Evolutionary conservation across 169 alveolate genomes (phyloP).

Genomic region (Plasmodium sp.): DNA sequence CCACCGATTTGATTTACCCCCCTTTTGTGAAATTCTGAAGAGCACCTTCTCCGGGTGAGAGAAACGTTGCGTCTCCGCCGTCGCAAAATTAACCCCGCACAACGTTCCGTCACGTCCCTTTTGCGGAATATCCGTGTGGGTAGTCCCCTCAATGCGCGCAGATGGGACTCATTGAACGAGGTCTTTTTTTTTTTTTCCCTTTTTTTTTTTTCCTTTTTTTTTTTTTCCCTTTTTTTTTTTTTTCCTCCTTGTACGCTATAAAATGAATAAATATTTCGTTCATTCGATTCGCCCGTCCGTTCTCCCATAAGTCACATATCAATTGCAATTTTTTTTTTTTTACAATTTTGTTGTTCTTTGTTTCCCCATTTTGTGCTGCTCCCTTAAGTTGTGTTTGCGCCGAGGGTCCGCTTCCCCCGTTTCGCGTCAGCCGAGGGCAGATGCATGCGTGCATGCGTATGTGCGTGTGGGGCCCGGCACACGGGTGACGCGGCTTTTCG

Average conservation of each 20-base stretch:
- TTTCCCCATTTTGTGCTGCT: neutral
- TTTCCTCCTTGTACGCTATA: neutral
- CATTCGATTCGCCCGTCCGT: neutral
- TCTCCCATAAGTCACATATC: neutral
- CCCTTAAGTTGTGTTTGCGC: neutral
- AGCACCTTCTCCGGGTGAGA: neutral
- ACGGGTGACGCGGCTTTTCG: neutral
- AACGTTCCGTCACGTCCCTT: neutral
- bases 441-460: no score
- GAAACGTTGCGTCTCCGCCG: neutral
- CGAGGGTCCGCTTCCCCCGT: neutral
- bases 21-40: neutral
- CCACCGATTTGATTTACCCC: neutral
- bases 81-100: neutral
- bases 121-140: neutral
- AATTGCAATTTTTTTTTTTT: neutral
- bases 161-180: neutral
- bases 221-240: neutral
- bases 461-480: no score
- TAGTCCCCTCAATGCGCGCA: neutral
- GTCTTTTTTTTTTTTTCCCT: neutral
- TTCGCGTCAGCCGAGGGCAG: no score
- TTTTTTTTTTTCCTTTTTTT: neutral
- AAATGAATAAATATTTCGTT: neutral
- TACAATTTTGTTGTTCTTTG: neutral